Conservation (phyloP, 768 basidiomycete genomes). For the Mycena kentingensis region DNA sequence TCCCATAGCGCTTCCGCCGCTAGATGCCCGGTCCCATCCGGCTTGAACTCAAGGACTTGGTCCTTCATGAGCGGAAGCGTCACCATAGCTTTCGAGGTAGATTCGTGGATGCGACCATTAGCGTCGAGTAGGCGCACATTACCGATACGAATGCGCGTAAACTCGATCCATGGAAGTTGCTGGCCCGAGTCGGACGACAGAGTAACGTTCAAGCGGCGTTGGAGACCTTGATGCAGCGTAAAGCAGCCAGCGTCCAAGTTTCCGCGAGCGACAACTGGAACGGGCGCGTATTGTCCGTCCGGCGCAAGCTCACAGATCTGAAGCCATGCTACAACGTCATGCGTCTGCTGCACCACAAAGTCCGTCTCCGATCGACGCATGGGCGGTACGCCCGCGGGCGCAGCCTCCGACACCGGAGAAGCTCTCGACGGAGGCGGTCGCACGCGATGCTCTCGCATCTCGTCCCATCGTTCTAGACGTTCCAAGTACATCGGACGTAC, state of each 20-base stretch:
- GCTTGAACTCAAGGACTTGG: conserved; percentile 71
- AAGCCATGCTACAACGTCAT: conserved; percentile 88
- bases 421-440: conserved; percentile 39
- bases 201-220: conserved; percentile 75
- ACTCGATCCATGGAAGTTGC: conserved; percentile 84
- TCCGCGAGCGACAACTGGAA: conserved; percentile 77
- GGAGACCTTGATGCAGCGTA: conserved; percentile 89
- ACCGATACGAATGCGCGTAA: conserved; percentile 76
- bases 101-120: conserved; percentile 80
- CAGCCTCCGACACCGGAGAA: conserved; percentile 41
- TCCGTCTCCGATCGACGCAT: conserved; percentile 95
- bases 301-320: conserved; percentile 86
- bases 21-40: conserved; percentile 80
- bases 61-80: conserved; percentile 76
- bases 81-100: conserved; percentile 67
- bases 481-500: conserved; percentile 82
- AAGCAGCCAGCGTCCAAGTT: conserved; percentile 83
- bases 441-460: conserved; percentile 77
- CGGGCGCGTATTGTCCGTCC: conserved; percentile 80
- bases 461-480: conserved; percentile 91
- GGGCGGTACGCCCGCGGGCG: conserved; percentile 49
- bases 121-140: conserved; percentile 84
- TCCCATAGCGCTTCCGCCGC: conserved; percentile 85
- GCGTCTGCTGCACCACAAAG: conserved; percentile 82
- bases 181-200: conserved; percentile 87